These are phyloP conservation scores for Aspergillus awamori DNA, from an alignment of 2,329 filamentous ascomycete genomes.

Conservation along the genomic window DNA sequence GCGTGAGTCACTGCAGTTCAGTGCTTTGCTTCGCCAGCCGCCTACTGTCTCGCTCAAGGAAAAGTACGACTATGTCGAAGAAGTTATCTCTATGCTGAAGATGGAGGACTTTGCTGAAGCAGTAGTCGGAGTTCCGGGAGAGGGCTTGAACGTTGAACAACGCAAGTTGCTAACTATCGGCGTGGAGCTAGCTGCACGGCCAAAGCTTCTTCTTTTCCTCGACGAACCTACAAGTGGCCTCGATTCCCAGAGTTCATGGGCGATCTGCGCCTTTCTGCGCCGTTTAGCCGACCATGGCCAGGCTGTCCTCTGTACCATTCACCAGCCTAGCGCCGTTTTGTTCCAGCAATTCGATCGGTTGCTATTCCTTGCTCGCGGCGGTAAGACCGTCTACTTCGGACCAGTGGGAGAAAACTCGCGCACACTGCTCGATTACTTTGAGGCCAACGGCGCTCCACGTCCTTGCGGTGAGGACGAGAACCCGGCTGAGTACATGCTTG, in stretches of 20 bases:
- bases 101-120: constrained; percentile 90
- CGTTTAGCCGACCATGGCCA: constrained; percentile 85
- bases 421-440: constrained; percentile 65
- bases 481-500: constrained; percentile 72
- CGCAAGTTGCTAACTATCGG: constrained; percentile 81
- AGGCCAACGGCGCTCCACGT: constrained; percentile 58
- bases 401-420: constrained; percentile 62
- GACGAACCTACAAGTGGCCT: constrained; percentile 89
- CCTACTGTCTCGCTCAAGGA: constrained; percentile 68
- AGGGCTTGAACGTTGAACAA: constrained; percentile 67
- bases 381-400: constrained; percentile 69
- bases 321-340: constrained; percentile 87
- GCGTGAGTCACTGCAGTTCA: constrained; percentile 82
- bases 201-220: constrained; percentile 80
- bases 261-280: constrained; percentile 79
- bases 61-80: constrained; percentile 82
- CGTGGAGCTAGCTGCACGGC: constrained; percentile 89
- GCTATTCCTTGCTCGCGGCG: constrained; percentile 65
- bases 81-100: constrained; percentile 82
- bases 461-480: constrained; percentile 64
- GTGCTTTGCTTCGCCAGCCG: constrained; percentile 80
- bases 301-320: constrained; percentile 89
- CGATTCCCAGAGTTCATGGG: constrained; percentile 88
- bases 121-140: constrained; percentile 81
- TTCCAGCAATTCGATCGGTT: constrained; percentile 77